phyloP scores from a whole-genome alignment of 371 early-diverging fungal genomes.

The Saksenaea oblongispora region DNA sequence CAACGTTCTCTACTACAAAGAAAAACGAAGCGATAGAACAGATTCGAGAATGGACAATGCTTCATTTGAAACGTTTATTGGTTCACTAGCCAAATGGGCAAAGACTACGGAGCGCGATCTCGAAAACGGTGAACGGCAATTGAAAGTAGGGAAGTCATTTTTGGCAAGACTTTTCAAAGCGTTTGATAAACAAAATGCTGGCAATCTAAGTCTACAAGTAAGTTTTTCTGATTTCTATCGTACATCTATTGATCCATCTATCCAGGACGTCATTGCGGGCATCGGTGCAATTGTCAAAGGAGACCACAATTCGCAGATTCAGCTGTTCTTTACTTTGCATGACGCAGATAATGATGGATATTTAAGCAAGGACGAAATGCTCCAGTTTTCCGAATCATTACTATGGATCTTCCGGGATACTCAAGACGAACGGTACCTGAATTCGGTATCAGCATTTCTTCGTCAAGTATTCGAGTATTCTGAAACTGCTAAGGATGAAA shows the following conservation, averaged over 20 bases:
- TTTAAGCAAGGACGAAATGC: constrained; percentile 81
- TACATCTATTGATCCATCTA: neutral
- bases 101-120: constrained; percentile 21
- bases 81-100: constrained; percentile 38
- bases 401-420: constrained; percentile 73
- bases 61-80: constrained; percentile 39
- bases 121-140: constrained; percentile 34
- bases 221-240: neutral
- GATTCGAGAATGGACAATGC: constrained; percentile 37
- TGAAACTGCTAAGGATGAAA: constrained; percentile 33
- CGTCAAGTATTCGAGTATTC: constrained; percentile 71
- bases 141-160: constrained; percentile 48
- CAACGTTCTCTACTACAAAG: constrained; percentile 77
- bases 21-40: constrained; percentile 21
- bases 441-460: constrained; percentile 71
- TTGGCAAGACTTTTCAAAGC: constrained; percentile 54
- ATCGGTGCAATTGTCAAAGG: constrained; percentile 78
- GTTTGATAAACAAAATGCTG: constrained; percentile 60
- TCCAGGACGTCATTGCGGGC: constrained; percentile 78
- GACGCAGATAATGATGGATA: constrained; percentile 74
- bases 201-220: constrained; percentile 64
- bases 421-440: constrained; percentile 56
- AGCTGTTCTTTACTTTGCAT: constrained; percentile 84
- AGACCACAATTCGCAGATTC: constrained; percentile 78
- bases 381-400: constrained; percentile 87